Base-by-base conservation (phyloP, 2,329 filamentous ascomycete genomes). In the Ophiostoma populinum region DNA sequence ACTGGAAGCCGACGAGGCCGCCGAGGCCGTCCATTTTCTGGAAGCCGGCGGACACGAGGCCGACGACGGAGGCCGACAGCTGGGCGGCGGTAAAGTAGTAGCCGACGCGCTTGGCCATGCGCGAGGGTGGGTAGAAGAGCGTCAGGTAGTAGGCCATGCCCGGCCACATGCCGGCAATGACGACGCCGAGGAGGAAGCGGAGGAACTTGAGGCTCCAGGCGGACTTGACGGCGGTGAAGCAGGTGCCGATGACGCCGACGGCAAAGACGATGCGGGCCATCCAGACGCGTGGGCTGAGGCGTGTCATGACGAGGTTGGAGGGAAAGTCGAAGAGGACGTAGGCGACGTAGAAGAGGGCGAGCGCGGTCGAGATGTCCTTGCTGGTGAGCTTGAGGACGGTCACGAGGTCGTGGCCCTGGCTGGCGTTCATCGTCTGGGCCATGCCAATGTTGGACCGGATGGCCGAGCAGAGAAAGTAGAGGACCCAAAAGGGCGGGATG, bases 121-220 rank as follows among this genome's bases (percentile, higher is more conserved):
- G 69, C 6, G 80, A 81, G 0, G 85, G 83, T 6, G 85, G 85
- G 50, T 93, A 93, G 61, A 92, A 93, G 7, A 92, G 65, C 0
- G 85, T 92, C 31, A 93, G 63, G 50, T 92, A 93, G 53, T 90
- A 90, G 8, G 82, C 73, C 85, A 93, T 92, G 33, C 85, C 85
- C 0, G 85, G 85, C 85, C 85, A 93, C 77, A 93, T 85, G 31
- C 85, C 85, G 1, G 85, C 85, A 51, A 86, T 86, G 17, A 92
- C 83, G 11, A 90, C 67, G 32, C 85, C 85, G 6, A 93, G 69
- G 9, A 93, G 64, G 37, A 93, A 76, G 7, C 85, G 75, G 19
- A 93, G 65, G n/a, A 92, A 62, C 68, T 87, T 86, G 46, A 92
- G 64, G 49, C 81, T 90, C 79, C 83, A 92, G 7, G 80, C 79